Percentiles rank a stretch among this genome's conserved stretches.
Conservation (phyloP, 148 eudicot genomes). For the Fagopyrum homotropicum region DNA sequence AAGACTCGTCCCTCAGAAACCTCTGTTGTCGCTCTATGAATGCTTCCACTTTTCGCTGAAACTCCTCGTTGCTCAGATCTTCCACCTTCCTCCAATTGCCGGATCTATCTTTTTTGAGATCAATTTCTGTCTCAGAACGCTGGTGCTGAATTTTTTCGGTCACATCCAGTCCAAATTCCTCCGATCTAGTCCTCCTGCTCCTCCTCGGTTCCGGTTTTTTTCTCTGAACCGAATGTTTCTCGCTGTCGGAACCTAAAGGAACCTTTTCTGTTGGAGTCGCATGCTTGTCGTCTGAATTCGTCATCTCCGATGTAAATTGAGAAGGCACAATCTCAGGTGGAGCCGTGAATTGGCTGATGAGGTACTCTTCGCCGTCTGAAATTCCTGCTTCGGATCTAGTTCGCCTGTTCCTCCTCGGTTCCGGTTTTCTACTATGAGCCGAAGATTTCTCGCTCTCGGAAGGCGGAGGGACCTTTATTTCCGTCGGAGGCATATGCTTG, state of each 20-base stretch:
- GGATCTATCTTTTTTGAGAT: conserved; percentile 18
- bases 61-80: conserved; percentile 60
- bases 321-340: neutral
- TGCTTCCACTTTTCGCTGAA: conserved; percentile 45
- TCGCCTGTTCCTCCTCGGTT: neutral
- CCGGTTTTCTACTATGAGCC: neutral
- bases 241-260: neutral
- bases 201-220: neutral
- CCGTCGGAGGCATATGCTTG: neutral
- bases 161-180: neutral
- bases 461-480: neutral
- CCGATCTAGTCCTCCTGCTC: conserved; percentile 10
- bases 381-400: neutral
- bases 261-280: neutral
- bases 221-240: neutral
- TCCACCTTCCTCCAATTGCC: conserved; percentile 30
- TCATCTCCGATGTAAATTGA: neutral
- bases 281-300: too few relatives aligned
- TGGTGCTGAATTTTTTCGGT: neutral
- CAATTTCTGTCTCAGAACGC: conserved; percentile 15
- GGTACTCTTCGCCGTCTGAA: neutral
- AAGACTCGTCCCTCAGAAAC: conserved; percentile 26
- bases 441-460: neutral
- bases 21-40: conserved; percentile 49
- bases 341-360: conserved; percentile 7